phyloP scores from a whole-genome alignment of 495 filamentous ascomycete species.

The Sphaerosporella brunnea region DNA sequence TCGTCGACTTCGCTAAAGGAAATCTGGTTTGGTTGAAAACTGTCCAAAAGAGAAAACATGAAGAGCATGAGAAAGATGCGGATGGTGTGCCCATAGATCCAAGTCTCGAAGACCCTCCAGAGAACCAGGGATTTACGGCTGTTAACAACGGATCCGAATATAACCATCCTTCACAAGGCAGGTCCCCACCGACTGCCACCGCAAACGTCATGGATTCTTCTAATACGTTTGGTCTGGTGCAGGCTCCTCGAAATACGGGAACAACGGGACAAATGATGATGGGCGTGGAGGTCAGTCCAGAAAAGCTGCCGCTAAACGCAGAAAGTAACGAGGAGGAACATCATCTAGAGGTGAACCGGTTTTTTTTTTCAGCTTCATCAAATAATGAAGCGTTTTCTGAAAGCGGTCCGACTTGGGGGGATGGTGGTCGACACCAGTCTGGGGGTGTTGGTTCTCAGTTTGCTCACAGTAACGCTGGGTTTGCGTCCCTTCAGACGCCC shows the following conservation, averaged over 20 bases:
- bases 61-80: not conserved
- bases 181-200: conserved; percentile 3
- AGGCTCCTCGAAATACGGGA: not conserved
- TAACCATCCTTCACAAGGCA: conserved; percentile 4
- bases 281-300: too few relatives aligned
- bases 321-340: too few relatives aligned
- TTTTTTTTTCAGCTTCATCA: too few relatives aligned
- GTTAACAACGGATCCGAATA: not conserved
- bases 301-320: too few relatives aligned
- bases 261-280: too few relatives aligned
- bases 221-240: conserved; percentile 1
- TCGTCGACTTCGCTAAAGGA: conserved; percentile 69
- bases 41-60: conserved; percentile 32
- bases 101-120: not conserved
- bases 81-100: not conserved
- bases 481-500: too few relatives aligned
- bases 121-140: not conserved
- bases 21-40: conserved; percentile 74
- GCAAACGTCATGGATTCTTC: not conserved
- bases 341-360: too few relatives aligned
- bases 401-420: too few relatives aligned
- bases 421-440: too few relatives aligned
- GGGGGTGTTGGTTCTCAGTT: too few relatives aligned
- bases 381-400: too few relatives aligned
- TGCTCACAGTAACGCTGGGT: too few relatives aligned